Percentiles rank a stretch among this genome's conserved stretches.
These are phyloP conservation scores for Neocatenulostroma microsporum DNA, from an alignment of 2,329 filamentous ascomycete species.

Conservation along the genomic window DNA sequence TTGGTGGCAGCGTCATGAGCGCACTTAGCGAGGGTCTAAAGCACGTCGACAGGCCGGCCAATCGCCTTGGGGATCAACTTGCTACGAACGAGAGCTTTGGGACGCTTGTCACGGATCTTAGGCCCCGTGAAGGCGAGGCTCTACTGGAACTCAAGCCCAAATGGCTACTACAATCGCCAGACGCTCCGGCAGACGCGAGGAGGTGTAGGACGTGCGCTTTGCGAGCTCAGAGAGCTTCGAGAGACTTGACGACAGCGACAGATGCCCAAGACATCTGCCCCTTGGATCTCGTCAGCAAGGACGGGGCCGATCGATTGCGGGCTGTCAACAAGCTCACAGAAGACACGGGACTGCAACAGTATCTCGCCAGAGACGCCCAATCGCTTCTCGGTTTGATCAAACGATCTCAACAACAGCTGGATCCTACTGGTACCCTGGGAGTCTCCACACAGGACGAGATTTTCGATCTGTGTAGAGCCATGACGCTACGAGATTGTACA, in stretches of 20 bases:
- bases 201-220: conserved; percentile 43
- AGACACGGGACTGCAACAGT: conserved; percentile 18
- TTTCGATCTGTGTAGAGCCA: conserved; percentile 32
- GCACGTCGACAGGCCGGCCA: too few species aligned
- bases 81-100: conserved; percentile 19
- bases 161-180: conserved; percentile 41
- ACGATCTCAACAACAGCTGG: conserved; percentile 32
- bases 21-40: too few species aligned
- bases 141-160: conserved; percentile 41
- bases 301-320: conserved; percentile 15
- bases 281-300: conserved; percentile 31
- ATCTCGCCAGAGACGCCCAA: conserved; percentile 26
- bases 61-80: conserved; percentile 4
- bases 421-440: conserved; percentile 29
- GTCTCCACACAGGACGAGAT: conserved; percentile 5
- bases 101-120: conserved; percentile 32
- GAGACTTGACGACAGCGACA: conserved; percentile 20
- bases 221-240: conserved; percentile 28
- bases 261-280: conserved; percentile 33
- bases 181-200: conserved; percentile 32
- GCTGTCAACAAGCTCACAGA: conserved; percentile 20
- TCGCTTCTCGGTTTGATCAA: conserved; percentile 31
- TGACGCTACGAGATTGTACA: conserved; percentile 43
- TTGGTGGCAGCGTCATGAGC: too few species aligned
- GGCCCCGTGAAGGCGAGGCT: conserved; percentile 18